Evolutionary conservation across 805 yeast genomes (phyloP), one percentile per base, ranked within the genome.

Genomic region (Cyberlindnera mississippiensis): DNA sequence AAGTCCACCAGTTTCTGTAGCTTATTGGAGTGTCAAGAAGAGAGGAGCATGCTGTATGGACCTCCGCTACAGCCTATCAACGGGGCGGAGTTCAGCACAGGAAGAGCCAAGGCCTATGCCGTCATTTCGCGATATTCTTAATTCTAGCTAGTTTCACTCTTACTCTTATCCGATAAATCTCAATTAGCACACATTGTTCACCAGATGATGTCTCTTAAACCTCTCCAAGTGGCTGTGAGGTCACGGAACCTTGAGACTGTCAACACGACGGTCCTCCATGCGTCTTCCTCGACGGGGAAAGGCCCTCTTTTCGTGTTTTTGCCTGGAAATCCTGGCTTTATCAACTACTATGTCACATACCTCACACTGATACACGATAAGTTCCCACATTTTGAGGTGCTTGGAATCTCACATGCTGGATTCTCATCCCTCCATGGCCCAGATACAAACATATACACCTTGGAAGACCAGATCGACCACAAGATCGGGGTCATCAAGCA

Each of bases 261-360:
- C 24, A 44, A 44, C 28, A 44, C 48, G 7, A 40, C 48, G 4
- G 44, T 44, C 6, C 37, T 44, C 40, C 48, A 44, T 13, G 4
- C 15, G 2, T 30, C 44, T 2, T 26, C 41, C 13, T 17, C n/a
- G 6, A 10, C 27, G 7, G 16, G 10, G 14, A 14, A 28, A 2
- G 42, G 37, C 3, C 73, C 69, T 10, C 50, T 84, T 24, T 57
- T 83, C 34, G 69, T 78, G 5, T 69, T 83, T 48, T 68, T 85
- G 6, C 91, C 93, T 0, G 93, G 93, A 0, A 85, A 85, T 50
- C 93, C 93, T 0, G 93, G 91, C 0, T 60, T 85, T 20, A 69
- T 79, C 32, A 80, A 78, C 46, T 85, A 74, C 60, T 85, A 85
- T 58, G 66, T 66, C 15, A 74, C 75, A 4, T 82, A 78, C 52